phyloP scores from a whole-genome alignment of 805 yeast species.

The Pichia insulana region DNA sequence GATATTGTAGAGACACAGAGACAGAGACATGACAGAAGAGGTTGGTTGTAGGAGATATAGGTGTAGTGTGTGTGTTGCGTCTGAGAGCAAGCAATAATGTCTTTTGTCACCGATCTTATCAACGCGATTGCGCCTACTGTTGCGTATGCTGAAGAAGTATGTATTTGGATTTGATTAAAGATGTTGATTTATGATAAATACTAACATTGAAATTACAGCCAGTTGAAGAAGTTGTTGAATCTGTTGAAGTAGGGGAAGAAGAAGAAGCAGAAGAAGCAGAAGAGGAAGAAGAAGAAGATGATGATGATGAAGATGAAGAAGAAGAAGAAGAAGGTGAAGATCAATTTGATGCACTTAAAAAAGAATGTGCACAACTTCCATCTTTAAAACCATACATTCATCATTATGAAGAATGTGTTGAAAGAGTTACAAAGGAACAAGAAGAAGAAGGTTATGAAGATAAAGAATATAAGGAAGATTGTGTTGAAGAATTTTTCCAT shows the following conservation, averaged over 20 bases:
- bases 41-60: too few species aligned
- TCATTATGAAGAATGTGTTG: conserved; percentile 91
- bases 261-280: conserved; percentile 47
- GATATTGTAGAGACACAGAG: background rate
- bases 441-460: conserved; percentile 80
- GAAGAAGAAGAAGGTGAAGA: conserved; percentile 57
- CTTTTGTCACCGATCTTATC: conserved; percentile 61
- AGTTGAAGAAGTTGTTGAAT: conserved; percentile 27
- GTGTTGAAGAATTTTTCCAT: conserved; percentile 97
- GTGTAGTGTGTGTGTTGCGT: too few species aligned
- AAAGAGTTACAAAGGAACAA: conserved; percentile 82
- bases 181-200: too few species aligned
- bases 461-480: conserved; percentile 83
- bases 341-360: conserved; percentile 54
- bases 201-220: conserved; percentile 14
- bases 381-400: conserved; percentile 69
- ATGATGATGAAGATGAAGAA: conserved; percentile 32
- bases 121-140: conserved; percentile 71
- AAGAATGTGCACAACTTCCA: conserved; percentile 59
- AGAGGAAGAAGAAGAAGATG: conserved; percentile 31
- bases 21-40: too few species aligned
- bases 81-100: conserved; percentile 19
- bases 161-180: conserved; percentile 6
- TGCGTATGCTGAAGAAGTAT: conserved; percentile 71
- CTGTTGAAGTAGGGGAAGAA: conserved; percentile 39